Base-by-base conservation (phyloP, 2,329 filamentous ascomycete genomes). In the Leptographium wingfieldii region DNA sequence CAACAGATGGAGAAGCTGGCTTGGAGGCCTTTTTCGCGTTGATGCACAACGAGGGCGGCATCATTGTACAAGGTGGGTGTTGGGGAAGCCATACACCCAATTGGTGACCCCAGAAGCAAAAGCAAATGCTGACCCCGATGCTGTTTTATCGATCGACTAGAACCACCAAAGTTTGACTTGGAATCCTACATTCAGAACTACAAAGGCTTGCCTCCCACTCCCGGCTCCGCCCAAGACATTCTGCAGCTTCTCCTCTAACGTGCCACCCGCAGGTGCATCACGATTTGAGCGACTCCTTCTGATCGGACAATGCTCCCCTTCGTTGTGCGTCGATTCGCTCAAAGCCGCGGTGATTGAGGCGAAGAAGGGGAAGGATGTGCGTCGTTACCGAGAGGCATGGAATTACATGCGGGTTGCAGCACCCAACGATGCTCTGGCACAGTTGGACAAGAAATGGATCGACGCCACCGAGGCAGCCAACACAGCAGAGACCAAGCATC, bases 161-260 rank as follows among this genome's bases (percentile, higher is more conserved):
- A 90, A 55, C 73, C 82, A 7, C 92, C 92, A 11, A 96, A 92
- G 69, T 86, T 97, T 66, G 94, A 97, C 68, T 81, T 99, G 51
- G 90, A 96, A 63, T 83, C 87, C 46, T 97, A 96, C 72, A 87
- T 96, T 56, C 80, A 86, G 65, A 95, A 96, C 69, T 99, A 97
- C 73, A 80, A 78, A 70, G 90, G 92, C 92, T 74, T 54, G 75
- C 11, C 25, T 4, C 5, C 7, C 9, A 22, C n/a, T 3, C 12
- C 5, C 11, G 2, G 7, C 12, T 58, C 25, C 35, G 33, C 33
- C 33, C 6, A 3, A 33, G 33, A n/a, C 55, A 22, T 55, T 52
- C 22, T 2, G 7, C 6, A 11, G 46, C 19, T 3, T 33, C 52
- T 14, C 2, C 14, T 49, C 31, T 51, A 11, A 40, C 29, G 19